Base-by-base conservation (phyloP, 1,284 basidiomycete genomes). In the Butyriboletus appendiculatus region DNA sequence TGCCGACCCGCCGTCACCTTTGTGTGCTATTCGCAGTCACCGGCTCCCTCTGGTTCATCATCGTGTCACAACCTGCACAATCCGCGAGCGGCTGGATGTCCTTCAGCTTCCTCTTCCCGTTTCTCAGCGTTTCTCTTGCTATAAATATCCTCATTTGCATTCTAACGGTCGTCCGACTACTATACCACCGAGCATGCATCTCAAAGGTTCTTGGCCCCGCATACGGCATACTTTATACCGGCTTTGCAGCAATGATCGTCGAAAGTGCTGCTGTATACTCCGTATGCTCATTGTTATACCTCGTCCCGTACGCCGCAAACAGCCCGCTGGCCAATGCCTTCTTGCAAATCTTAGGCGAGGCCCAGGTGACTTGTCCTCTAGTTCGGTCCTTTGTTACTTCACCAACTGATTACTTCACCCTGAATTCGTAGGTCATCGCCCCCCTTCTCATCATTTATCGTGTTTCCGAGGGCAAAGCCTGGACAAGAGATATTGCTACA, bases 371-470 rank as follows among this genome's bases (percentile, higher is more conserved):
- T 33, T 39, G 16, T 40, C 40, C 4, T 32, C 24, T 41, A 1
- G 3, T 48, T 10, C 4, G 9, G 0, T 18, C 35, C 8, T 14
- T 20, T 14, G 15, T 12, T 33, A 2, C 28, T 45, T 24, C 14
- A n/a, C 3, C 1, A 20, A 18, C 42, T 62, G n/a, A 65, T 20
- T 0, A 10, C n/a, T 32, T 7, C 15, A 3, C 35, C 45, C 32
- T 32, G 15, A n/a, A 43, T 50, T 15, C n/a, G 1, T 37, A 69
- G 67, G 50, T 66, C 20, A 57, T 71, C 12, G 67, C 70, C 10
- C 66, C 67, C 1, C 64, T 72, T 30, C 66, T 69, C 24, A 69
- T 69, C 44, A 68, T 68, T 42, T 67, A 71, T 39, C 70, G 70
- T 33, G 62, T 69, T 20, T 58, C 67, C 1, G 66, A 70, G 45